Evolutionary conservation across 495 filamentous ascomycete species (phyloP), one percentile per base, ranked within the genome.

Genomic region (Podospora pseudoanserina): DNA sequence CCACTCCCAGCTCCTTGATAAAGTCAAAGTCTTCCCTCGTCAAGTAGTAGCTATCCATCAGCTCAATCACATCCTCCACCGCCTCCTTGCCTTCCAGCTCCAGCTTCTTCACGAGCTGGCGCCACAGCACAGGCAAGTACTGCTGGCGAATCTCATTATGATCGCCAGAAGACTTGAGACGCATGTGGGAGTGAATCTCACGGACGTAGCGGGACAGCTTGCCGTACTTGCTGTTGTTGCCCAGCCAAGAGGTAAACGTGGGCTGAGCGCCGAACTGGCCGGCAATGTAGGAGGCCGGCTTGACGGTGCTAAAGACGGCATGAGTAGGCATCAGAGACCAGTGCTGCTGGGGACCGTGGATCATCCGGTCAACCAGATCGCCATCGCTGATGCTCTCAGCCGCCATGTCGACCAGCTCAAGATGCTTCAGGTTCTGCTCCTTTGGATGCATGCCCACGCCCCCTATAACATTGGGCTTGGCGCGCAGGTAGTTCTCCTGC

Each of bases 41-140:
- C n/a, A 99, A 85, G 79, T 89, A 99, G 77, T 99, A 99, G 77
- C 89, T 91, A 74, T 99, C 95, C 95, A 99, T 97, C 57, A 97
- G 82, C 34, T 93, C 86, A 73, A 97, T 96, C 18, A 83, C 82
- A n/a, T 88, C 86, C 0, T 85, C 81, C 44, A 95, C 87, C 28
- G 84, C 82, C 0, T 93, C 90, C 75, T 92, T 93, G 72, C 92
- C 92, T 61, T 92, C 86, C 0, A 79, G 76, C 74, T 89, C 86
- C 49, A 96, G 81, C 63, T 85, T 85, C 63, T 88, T 87, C 67
- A 97, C 84, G n/a, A 93, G 79, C 71, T 87, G 84, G 60, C 90
- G 85, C 91, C 93, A 97, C n/a, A 99, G 81, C 2, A 92, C 79
- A 7, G 95, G 95, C 66, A 98, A 79, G 71, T 99, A 99, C 73